These are phyloP conservation scores for Rugonectria rugulosa DNA, from an alignment of 2,329 filamentous ascomycete species.

Conservation along the genomic window DNA sequence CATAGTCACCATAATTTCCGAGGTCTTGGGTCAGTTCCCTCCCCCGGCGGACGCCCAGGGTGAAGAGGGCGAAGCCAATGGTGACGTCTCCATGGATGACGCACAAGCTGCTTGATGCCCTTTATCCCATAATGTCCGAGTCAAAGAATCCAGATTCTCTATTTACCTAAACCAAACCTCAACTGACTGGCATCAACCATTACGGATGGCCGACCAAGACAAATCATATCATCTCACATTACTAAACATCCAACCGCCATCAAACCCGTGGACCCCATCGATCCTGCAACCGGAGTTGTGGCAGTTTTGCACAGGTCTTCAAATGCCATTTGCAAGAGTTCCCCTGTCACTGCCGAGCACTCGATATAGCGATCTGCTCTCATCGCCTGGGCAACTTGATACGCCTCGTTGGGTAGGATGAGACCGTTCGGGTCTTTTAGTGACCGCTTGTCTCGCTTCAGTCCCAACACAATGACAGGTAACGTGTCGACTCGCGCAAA, in stretches of 20 bases:
- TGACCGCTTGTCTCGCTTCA: slow-evolving; percentile 67
- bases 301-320: slow-evolving; percentile 68
- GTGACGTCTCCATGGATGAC: slow-evolving; percentile 50
- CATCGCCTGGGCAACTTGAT: slow-evolving; percentile 63
- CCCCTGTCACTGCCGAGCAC: slow-evolving; percentile 67
- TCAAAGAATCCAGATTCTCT: background rate
- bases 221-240: slow-evolving; percentile 48
- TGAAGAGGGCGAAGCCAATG: slow-evolving; percentile 40
- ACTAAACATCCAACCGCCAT: slow-evolving; percentile 52
- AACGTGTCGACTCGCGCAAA: slow-evolving; percentile 58
- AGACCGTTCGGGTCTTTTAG: slow-evolving; percentile 66
- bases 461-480: slow-evolving; percentile 64
- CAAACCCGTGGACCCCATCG: slow-evolving; percentile 49
- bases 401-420: slow-evolving; percentile 68
- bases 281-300: slow-evolving; percentile 53
- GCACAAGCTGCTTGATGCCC: slow-evolving; percentile 35
- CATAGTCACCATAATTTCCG: slow-evolving; percentile 63
- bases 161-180: background rate
- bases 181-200: background rate
- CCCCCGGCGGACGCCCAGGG: slow-evolving; percentile 38
- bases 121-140: slow-evolving; percentile 9
- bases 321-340: slow-evolving; percentile 64
- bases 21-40: slow-evolving; percentile 64
- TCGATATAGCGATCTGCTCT: slow-evolving; percentile 70
- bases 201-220: background rate